Percentiles rank a stretch among this genome's conserved stretches.
Evolutionary conservation across 352 stramenopile genomes (phyloP).

Genomic region (Bremia lactucae): DNA sequence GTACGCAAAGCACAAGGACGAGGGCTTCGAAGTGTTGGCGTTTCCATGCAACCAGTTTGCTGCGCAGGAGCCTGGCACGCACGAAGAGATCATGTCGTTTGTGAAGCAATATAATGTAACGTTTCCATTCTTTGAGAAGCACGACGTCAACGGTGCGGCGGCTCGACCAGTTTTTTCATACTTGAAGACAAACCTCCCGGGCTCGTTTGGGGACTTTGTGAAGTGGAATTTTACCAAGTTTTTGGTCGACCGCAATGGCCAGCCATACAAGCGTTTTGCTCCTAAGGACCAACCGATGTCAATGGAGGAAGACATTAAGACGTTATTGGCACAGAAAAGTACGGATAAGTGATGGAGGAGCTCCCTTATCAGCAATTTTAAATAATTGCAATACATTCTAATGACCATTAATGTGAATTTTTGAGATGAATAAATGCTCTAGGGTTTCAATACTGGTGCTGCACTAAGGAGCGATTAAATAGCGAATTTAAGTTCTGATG

Average conservation of each 20-base stretch:
- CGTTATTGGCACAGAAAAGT: conserved; percentile 27
- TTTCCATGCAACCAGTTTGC: conserved; percentile 89
- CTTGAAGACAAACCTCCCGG: conserved; percentile 66
- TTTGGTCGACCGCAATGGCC: conserved; percentile 81
- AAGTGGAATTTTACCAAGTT: conserved; percentile 90
- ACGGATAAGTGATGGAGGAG: no score
- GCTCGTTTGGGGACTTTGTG: conserved; percentile 62
- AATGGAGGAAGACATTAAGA: conserved; percentile 50
- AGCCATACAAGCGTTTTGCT: conserved; percentile 63
- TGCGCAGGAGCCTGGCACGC: conserved; percentile 30
- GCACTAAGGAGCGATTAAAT: no score
- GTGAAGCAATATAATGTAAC: conserved; percentile 42
- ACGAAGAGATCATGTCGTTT: conserved; percentile 75
- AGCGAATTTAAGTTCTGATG: no score
- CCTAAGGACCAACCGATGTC: conserved; percentile 54
- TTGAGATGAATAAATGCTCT: no score
- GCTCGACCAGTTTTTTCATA: conserved; percentile 77
- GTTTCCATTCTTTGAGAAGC: conserved; percentile 63
- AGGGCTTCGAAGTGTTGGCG: conserved; percentile 54
- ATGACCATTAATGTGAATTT: no score
- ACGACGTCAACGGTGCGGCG: conserved; percentile 79
- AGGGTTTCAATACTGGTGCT: no score
- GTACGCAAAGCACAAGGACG: conserved; percentile 51
- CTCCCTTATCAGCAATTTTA: no score
- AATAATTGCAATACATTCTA: no score